A percentile compares a stretch with the other conserved stretches of the same genome.
Conservation (phyloP, 2,329 filamentous ascomycete species). For the Ophiostoma quercus region DNA sequence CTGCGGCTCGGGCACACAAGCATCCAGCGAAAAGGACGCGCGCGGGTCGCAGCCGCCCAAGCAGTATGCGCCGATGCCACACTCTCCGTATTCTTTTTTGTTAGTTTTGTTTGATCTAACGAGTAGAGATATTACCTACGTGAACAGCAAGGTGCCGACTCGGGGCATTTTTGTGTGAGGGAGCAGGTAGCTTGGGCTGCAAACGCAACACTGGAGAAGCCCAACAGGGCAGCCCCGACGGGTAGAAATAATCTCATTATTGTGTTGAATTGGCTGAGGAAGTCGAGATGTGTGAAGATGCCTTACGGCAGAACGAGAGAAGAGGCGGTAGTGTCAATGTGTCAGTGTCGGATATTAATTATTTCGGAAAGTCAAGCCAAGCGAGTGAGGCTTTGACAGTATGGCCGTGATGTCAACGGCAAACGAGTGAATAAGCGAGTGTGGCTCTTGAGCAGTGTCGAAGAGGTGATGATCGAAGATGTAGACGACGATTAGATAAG, state of each 20-base stretch:
- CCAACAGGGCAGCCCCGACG: conserved; percentile 38
- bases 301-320: not conserved
- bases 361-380: not conserved
- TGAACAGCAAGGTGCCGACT: conserved; percentile 70
- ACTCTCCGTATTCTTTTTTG: conserved; percentile 75
- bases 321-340: not conserved
- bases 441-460: not conserved
- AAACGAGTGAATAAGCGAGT: conserved; percentile 14
- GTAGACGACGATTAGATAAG: not conserved
- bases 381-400: not conserved
- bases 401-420: not conserved
- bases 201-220: conserved; percentile 32
- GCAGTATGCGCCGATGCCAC: conserved; percentile 90
- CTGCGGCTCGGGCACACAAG: conserved; percentile 77
- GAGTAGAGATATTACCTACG: conserved; percentile 50
- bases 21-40: conserved; percentile 74
- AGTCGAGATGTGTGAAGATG: not conserved
- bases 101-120: not conserved
- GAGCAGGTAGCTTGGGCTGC: conserved; percentile 41
- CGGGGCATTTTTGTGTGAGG: conserved; percentile 58
- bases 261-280: not conserved
- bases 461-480: not conserved
- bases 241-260: conserved; percentile 33
- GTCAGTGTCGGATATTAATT: too few relatives aligned
- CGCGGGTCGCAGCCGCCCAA: conserved; percentile 90